A percentile compares a stretch with the other conserved stretches of the same genome.
Evolutionary conservation across 805 yeast genomes (phyloP).

Genomic region (Yamadazyma philogaea): DNA sequence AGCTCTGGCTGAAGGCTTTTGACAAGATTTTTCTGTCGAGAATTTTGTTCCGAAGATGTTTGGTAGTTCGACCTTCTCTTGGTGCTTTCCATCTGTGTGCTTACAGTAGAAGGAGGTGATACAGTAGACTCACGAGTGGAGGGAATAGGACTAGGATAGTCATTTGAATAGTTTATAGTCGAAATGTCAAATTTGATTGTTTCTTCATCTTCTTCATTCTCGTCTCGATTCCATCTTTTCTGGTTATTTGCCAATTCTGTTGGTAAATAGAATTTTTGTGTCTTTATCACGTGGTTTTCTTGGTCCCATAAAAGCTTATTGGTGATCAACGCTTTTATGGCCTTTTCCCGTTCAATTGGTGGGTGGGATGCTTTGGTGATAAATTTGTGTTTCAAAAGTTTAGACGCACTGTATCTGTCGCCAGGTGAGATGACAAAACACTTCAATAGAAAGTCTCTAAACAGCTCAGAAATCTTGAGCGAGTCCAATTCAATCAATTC

Average conservation of each 20-base stretch:
- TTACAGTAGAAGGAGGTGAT: conserved; percentile 16
- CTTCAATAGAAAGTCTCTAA: conserved; percentile 31
- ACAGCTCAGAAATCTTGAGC: conserved; percentile 19
- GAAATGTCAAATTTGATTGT: conserved; percentile 37
- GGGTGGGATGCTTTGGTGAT: conserved; percentile 19
- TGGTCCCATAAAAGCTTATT: conserved; percentile 39
- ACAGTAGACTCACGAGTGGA: conserved; percentile 20
- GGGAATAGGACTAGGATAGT: conserved; percentile 15
- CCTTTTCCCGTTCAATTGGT: conserved; percentile 12
- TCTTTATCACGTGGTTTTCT: conserved; percentile 30
- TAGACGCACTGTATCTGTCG: conserved; percentile 29
- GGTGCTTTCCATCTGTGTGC: background rate
- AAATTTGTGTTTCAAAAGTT: conserved; percentile 33
- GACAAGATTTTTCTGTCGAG: conserved; percentile 18
- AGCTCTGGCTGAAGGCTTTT: conserved; percentile 25
- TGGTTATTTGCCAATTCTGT: conserved; percentile 36
- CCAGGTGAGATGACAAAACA: conserved; percentile 36
- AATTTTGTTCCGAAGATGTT: conserved; percentile 8
- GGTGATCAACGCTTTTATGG: conserved; percentile 30
- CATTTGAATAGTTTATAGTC: conserved; percentile 20
- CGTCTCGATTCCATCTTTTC: conserved; percentile 23
- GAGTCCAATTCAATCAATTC: conserved; percentile 25
- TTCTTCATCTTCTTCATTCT: conserved; percentile 7
- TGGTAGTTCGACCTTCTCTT: conserved; percentile 10
- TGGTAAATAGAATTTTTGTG: conserved; percentile 34